Base-by-base conservation (phyloP, 164 flowering plant genomes). In the Santalum album region DNA sequence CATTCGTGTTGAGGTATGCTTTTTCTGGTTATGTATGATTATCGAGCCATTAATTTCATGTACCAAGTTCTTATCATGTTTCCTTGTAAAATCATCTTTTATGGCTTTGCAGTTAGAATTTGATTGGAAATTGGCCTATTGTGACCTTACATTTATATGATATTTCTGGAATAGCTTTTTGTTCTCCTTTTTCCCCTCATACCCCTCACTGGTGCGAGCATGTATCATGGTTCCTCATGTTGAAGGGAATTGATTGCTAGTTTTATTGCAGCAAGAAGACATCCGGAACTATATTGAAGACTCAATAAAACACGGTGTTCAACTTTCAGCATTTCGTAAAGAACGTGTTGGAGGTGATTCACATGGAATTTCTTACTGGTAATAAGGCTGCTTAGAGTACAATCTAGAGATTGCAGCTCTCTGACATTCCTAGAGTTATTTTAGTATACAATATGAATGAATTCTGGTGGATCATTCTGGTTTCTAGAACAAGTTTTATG, bases 291-390 rank as follows among this genome's bases (percentile, higher is more conserved):
- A 79, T 59, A 90, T 94, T 68, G 99, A 94, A 67, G 65, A 73
- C 57, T 81, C 88, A 49, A 22, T 90, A 21, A 94, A 87, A 66
- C 90, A 75, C 52, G 90, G 97, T 14, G 70, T 76, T 63, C 94
- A 75, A 16, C 91, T 86, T 58, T 86, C 91, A 20, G 68, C 78
- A 47, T 90, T 90, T 65, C 92, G 97, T 27, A 90, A 84, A 69
- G 97, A 90, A 46, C 95, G 99, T 38, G 51, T 87, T 67, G 99
- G 99, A 29, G 99, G 99, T 65, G 89, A 94, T 76, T 79, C 97
- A 39, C 81, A 80, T 49, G 99, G 99, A 59, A 63, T 80, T 58
- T 80, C 83, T 56, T 94, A 77, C 67, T 94, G 99, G 99, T 94
- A 84, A 62, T 35, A 12, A 20, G 7, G 24, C 25, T 32, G 23